phyloP scores from a whole-genome alignment of 345 rosid species.

The Populus tremula region DNA sequence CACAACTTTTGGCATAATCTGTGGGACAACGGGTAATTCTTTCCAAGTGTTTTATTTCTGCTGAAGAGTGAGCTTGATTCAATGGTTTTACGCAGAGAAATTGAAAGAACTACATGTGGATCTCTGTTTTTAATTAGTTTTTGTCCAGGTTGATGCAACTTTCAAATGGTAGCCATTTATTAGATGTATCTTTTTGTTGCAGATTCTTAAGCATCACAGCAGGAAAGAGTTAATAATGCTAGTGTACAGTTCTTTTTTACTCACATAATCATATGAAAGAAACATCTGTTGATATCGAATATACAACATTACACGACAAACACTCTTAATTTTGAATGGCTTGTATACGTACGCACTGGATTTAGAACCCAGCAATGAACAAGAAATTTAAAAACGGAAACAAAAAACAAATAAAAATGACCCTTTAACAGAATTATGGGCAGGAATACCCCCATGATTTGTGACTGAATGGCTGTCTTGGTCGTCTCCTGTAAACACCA shows the following conservation, averaged over 20 bases:
- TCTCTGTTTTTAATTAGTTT: not conserved
- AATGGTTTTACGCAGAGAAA: not conserved
- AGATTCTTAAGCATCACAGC: not conserved
- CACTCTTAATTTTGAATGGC: not conserved
- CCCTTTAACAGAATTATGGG: not conserved
- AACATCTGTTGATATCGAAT: slow-evolving; percentile 12
- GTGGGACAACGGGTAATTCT: no score
- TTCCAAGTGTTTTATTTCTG: not conserved
- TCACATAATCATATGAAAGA: slow-evolving; percentile 21
- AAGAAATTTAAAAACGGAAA: slow-evolving; percentile 24
- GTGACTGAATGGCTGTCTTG: slow-evolving; percentile 4
- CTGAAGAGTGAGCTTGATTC: not conserved
- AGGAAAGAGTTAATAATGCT: not conserved
- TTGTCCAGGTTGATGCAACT: not conserved
- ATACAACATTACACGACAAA: slow-evolving; percentile 20
- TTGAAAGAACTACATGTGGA: no score
- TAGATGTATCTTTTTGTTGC: not conserved
- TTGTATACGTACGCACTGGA: not conserved
- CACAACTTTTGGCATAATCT: not conserved
- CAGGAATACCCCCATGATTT: not conserved
- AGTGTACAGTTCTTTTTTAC: slow-evolving; percentile 20
- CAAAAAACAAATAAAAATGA: slow-evolving; percentile 11
- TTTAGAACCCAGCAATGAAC: slow-evolving; percentile 14
- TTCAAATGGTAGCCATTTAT: not conserved
- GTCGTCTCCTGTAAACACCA: not conserved